Evolutionary conservation across 2,329 filamentous ascomycete species (phyloP).

Genomic region (Cytospora piceicola): DNA sequence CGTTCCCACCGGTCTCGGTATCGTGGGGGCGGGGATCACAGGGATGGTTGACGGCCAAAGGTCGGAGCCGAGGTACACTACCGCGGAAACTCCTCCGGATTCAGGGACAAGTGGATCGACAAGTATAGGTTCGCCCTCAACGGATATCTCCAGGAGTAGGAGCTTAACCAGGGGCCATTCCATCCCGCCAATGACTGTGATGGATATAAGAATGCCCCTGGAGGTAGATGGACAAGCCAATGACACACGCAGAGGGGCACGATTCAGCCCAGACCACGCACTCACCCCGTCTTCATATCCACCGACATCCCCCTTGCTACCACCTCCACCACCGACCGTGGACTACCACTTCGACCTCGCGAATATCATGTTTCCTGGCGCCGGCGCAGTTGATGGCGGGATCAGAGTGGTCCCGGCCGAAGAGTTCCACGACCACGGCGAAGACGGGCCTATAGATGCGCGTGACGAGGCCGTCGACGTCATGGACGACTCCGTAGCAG

Average conservation of each 20-base stretch:
- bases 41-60: conserved; percentile 54
- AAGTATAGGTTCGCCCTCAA: conserved; percentile 37
- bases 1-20: conserved; percentile 41
- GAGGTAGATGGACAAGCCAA: conserved; percentile 28
- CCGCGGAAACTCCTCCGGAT: conserved; percentile 34
- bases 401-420: conserved; percentile 27
- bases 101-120: conserved; percentile 30
- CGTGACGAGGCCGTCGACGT: conserved; percentile 56
- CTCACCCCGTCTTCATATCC: conserved; percentile 56
- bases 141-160: conserved; percentile 40
- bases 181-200: conserved; percentile 34
- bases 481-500: conserved; percentile 51
- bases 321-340: conserved; percentile 49
- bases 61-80: conserved; percentile 51
- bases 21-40: conserved; percentile 21
- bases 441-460: conserved; percentile 46
- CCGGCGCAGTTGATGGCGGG: conserved; percentile 26
- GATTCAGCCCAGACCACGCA: conserved; percentile 31
- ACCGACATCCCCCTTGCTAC: conserved; percentile 51
- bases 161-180: conserved; percentile 50
- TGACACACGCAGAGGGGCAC: conserved; percentile 15
- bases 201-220: conserved; percentile 31
- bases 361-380: conserved; percentile 35
- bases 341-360: conserved; percentile 36
- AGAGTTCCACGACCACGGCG: conserved; percentile 25